phyloP scores from a whole-genome alignment of 2,329 filamentous ascomycete genomes.

The Colletotrichum sp. region DNA sequence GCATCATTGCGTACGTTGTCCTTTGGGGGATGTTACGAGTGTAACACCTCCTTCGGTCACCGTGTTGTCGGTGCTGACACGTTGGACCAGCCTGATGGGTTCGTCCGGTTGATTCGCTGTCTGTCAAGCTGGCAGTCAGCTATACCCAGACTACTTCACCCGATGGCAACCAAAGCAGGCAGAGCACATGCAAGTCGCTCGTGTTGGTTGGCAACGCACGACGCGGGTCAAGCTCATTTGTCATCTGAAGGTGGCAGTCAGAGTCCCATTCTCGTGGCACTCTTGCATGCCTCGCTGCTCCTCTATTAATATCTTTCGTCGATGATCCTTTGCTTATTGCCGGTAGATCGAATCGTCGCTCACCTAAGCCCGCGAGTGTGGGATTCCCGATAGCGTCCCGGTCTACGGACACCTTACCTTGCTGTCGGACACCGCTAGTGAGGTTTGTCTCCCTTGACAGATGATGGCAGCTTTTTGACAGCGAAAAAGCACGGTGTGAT shows the following conservation, averaged over 20 bases:
- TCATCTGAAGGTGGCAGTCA: not conserved
- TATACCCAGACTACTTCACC: not conserved
- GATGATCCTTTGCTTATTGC: not conserved
- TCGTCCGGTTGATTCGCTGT: not conserved
- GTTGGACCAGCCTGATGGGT: not conserved
- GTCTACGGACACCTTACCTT: not conserved
- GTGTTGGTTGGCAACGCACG: not conserved
- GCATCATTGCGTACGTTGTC: not conserved
- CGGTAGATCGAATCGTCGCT: slow-evolving; percentile 1
- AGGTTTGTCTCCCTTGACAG: not conserved
- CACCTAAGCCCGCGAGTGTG: slow-evolving; percentile 2
- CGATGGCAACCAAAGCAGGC: not conserved
- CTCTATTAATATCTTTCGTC: slow-evolving; percentile 5
- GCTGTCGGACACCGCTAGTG: not conserved
- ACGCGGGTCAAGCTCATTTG: not conserved
- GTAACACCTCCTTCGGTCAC: not conserved
- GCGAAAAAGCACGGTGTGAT: not conserved
- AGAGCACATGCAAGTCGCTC: not conserved
- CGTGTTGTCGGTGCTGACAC: not conserved
- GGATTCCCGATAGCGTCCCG: not conserved
- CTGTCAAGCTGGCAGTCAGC: not conserved
- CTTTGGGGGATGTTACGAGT: not conserved
- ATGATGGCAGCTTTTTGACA: not conserved
- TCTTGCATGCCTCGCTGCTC: not conserved
- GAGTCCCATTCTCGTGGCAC: not conserved